A percentile compares a stretch with the other conserved stretches of the same genome.
These are phyloP conservation scores for Penicillium sp. DNA, from an alignment of 2,329 filamentous ascomycete species.

Conservation along the genomic window DNA sequence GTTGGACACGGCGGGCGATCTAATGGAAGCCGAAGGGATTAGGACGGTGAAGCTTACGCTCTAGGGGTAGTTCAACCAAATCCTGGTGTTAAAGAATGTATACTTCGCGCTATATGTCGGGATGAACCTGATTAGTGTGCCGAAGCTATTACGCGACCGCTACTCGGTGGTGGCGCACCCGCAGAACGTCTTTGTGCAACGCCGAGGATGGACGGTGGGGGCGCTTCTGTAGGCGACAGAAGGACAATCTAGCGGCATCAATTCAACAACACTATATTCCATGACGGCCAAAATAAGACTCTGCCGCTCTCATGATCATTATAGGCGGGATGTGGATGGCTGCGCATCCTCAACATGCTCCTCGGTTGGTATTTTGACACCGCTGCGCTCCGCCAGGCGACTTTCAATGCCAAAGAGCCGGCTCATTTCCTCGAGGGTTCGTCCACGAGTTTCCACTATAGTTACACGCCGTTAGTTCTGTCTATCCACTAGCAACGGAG, in stretches of 20 bases:
- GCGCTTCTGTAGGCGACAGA: too few species aligned
- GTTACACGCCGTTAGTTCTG: background rate
- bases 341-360: slow-evolving; percentile 10
- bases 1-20: slow-evolving; percentile 4
- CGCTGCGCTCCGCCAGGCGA: slow-evolving; percentile 14
- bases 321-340: background rate
- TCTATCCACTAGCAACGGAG: background rate
- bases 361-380: slow-evolving; percentile 6
- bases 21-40: slow-evolving; percentile 10
- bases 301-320: too few species aligned
- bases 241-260: too few species aligned
- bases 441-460: slow-evolving; percentile 22
- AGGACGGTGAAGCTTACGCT: slow-evolving; percentile 8
- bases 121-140: slow-evolving; percentile 8
- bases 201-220: too few species aligned
- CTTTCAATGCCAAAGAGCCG: slow-evolving; percentile 22
- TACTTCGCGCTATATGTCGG: slow-evolving; percentile 6
- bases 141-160: too few species aligned
- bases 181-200: too few species aligned
- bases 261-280: too few species aligned
- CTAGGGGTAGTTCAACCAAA: slow-evolving; percentile 6
- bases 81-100: slow-evolving; percentile 4
- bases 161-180: too few species aligned
- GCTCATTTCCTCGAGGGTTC: slow-evolving; percentile 23
- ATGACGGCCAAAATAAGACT: too few species aligned